Base-by-base conservation (phyloP, 2,329 filamentous ascomycete species). In the Stylonectria norvegica region DNA sequence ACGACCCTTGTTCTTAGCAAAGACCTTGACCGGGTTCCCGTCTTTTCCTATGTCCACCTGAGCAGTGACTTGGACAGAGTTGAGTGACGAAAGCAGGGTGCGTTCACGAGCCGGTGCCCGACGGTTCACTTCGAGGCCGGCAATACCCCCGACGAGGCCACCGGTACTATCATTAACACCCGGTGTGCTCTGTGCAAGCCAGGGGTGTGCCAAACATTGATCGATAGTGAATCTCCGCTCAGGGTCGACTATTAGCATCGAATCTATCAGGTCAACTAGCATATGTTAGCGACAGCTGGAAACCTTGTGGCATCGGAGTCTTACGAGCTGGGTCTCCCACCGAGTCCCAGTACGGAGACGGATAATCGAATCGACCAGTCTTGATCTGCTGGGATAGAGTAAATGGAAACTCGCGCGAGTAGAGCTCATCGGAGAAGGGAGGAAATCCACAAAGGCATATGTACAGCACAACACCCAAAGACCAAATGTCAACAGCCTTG, bases 391-490 rank as follows among this genome's bases (percentile, higher is more conserved):
- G 67, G 95, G 85, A 86, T 31, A 97, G 73, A 0, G 78, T 88
- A 60, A 88, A 96, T 2, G 93, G 93, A 51, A 90, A 93, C 31
- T 95, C 83, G 23, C 68, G 68, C 1, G 81, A 83, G 66, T 83
- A 87, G 0, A 97, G 79, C 66, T 98, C 93, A 57, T 98, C 93
- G 0, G 89, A 95, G 67, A 98, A 98, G 0, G 93, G 93, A 4
- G 91, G 93, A 59, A 97, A 97, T 23, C 93, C 93, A 61, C 93
- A 97, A 5, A 97, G 77, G 61, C 89, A 96, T 55, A 97, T 97
- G 67, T 97, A 98, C 17, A 98, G 75, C 4, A 98, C 91, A 3
- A 98, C 93, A n/a, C 93, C 93, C 1, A 97, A 75, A 2, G 90
- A 95, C 93, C 93, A 97, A 29, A 97, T 76, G 62, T 98, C 93